Percentiles rank a stretch among this genome's conserved stretches.
phyloP scores from a whole-genome alignment of 2,329 filamentous ascomycete genomes.

The Cryphonectria radicalis region DNA sequence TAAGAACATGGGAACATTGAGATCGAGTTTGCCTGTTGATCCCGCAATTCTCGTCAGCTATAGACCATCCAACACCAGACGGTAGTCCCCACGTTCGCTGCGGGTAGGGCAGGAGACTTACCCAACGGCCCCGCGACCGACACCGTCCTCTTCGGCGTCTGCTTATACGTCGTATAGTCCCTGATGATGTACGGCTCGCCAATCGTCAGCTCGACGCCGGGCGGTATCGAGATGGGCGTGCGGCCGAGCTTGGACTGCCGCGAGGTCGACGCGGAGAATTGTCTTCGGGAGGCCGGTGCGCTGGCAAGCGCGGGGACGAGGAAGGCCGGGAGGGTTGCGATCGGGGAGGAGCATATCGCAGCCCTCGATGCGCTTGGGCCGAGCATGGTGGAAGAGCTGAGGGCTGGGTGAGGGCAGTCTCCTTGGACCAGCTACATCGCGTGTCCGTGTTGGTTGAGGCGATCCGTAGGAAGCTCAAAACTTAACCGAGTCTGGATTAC shows the following conservation, averaged over 20 bases:
- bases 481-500: constrained; percentile 16
- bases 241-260: constrained; percentile 83
- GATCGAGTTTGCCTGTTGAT: constrained; percentile 68
- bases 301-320: constrained; percentile 69
- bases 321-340: constrained; percentile 68
- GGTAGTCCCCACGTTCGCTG: constrained; percentile 9
- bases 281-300: constrained; percentile 46
- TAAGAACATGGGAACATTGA: constrained; percentile 81
- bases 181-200: constrained; percentile 62
- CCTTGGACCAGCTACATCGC: background rate
- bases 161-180: constrained; percentile 63
- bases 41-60: constrained; percentile 21
- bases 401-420: constrained; percentile 16
- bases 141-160: constrained; percentile 67
- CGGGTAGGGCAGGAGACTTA: constrained; percentile 43
- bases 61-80: constrained; percentile 28
- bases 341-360: constrained; percentile 53
- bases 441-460: background rate
- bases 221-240: constrained; percentile 78
- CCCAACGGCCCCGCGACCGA: constrained; percentile 82
- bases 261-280: constrained; percentile 73
- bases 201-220: constrained; percentile 77
- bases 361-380: constrained; percentile 64
- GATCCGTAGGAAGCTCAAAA: constrained; percentile 19
- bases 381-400: constrained; percentile 58